These are phyloP conservation scores for Mortierella sp. DNA, from an alignment of 371 early-diverging fungal species.

Conservation along the genomic window DNA sequence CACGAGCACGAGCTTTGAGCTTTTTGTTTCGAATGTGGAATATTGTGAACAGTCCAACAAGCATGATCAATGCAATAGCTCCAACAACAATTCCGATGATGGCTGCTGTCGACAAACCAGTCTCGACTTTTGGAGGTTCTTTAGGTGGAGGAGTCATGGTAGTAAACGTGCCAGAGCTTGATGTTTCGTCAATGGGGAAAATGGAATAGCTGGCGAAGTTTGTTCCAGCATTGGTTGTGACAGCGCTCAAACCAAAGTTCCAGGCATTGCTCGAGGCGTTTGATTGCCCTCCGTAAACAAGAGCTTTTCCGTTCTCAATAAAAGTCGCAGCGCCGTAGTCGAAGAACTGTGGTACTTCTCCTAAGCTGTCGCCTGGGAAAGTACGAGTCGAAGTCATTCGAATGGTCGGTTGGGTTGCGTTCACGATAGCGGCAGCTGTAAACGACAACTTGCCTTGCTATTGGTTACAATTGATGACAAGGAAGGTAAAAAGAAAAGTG, in stretches of 20 bases:
- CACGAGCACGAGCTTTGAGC: conserved; percentile 29
- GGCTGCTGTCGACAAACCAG: conserved; percentile 45
- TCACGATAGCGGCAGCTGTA: conserved; percentile 7
- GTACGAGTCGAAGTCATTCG: conserved; percentile 20
- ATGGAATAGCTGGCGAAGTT: conserved; percentile 17
- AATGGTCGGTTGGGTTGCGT: background rate
- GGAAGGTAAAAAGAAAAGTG: background rate
- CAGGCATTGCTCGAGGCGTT: conserved; percentile 23
- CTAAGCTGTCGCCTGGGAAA: background rate
- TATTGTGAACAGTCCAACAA: conserved; percentile 21
- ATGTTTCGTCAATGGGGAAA: background rate
- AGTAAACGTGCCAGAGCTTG: conserved; percentile 25
- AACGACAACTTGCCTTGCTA: conserved; percentile 3
- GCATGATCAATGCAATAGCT: conserved; percentile 38
- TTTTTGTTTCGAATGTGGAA: conserved; percentile 49
- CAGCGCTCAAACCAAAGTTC: conserved; percentile 28
- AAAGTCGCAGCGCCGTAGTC: conserved; percentile 32
- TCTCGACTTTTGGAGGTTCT: conserved; percentile 1
- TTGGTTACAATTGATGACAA: background rate
- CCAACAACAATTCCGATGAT: conserved; percentile 55
- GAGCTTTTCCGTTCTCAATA: background rate
- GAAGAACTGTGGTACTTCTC: conserved; percentile 25
- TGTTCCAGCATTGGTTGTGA: conserved; percentile 5
- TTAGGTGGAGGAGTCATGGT: conserved; percentile 12
- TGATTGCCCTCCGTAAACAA: conserved; percentile 41